Percentiles rank a stretch among this genome's conserved stretches.
Conservation (phyloP, 805 yeast genomes). For the Wickerhamomyces silvicola region DNA sequence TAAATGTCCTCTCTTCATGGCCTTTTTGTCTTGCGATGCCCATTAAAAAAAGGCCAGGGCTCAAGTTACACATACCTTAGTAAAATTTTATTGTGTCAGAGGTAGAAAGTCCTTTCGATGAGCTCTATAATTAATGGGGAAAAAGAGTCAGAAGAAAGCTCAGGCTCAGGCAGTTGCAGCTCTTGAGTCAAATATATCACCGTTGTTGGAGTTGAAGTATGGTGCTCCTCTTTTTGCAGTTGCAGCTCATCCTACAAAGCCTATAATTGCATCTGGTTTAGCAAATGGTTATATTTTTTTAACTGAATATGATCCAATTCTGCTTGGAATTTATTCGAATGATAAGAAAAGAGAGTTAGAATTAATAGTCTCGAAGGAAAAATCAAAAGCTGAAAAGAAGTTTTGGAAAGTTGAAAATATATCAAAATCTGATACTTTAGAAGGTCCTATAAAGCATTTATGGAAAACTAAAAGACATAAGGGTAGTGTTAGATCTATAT, state of each 20-base stretch:
- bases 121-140: too few relatives aligned
- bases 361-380: conserved; percentile 21
- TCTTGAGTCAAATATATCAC: conserved; percentile 19
- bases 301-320: conserved; percentile 47
- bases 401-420: conserved; percentile 38
- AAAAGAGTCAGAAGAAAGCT: conserved; percentile 15
- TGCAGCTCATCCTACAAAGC: conserved; percentile 72
- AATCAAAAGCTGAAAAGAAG: conserved; percentile 11
- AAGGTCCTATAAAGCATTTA: conserved; percentile 29
- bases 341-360: conserved; percentile 20
- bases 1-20: too few relatives aligned
- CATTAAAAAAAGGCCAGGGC: too few relatives aligned
- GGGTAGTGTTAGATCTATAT: conserved; percentile 72
- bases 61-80: too few relatives aligned
- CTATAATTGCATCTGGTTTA: conserved; percentile 62
- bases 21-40: too few relatives aligned
- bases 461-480: conserved; percentile 94
- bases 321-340: conserved; percentile 30
- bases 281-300: conserved; percentile 75
- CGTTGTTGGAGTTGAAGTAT: conserved; percentile 31
- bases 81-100: too few relatives aligned
- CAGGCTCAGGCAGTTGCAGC: conserved; percentile 8
- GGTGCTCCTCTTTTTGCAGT: conserved; percentile 67
- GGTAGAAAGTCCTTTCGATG: too few relatives aligned
- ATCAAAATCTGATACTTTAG: conserved; percentile 17